Evolutionary conservation across 2,329 filamentous ascomycete genomes (phyloP).

Genomic region (Fusarium sp.): DNA sequence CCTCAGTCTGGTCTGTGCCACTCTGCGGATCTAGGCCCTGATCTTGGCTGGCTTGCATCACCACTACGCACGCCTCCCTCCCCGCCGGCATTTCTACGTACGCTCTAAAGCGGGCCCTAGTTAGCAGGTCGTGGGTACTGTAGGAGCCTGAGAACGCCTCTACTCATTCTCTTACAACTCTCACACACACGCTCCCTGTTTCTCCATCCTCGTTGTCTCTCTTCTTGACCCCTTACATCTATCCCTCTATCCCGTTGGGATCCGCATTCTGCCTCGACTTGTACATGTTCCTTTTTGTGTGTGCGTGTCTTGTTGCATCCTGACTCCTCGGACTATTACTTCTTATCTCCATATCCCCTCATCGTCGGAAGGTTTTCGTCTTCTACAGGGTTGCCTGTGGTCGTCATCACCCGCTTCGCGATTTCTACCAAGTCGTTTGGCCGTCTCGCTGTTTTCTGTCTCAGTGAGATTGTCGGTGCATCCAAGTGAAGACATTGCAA

Average conservation of each 20-base stretch:
- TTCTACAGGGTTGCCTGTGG: conserved; percentile 26
- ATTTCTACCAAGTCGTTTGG: conserved; percentile 24
- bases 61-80: conserved; percentile 43
- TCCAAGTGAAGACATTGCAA: conserved; percentile 27
- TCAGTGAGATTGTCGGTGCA: conserved; percentile 36
- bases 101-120: conserved; percentile 37
- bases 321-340: conserved; percentile 24
- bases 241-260: conserved; percentile 29
- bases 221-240: conserved; percentile 27
- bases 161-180: conserved; percentile 39
- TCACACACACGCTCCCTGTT: conserved; percentile 30
- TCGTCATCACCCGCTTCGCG: conserved; percentile 39
- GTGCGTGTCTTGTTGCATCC: conserved; percentile 4
- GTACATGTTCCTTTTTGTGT: conserved; percentile 24
- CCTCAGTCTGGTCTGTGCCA: conserved; percentile 32
- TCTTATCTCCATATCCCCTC: conserved; percentile 38
- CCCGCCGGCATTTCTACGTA: conserved; percentile 44
- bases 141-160: conserved; percentile 40
- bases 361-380: conserved; percentile 19
- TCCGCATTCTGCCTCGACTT: conserved; percentile 31
- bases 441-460: conserved; percentile 43
- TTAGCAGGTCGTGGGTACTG: conserved; percentile 23
- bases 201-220: conserved; percentile 32
- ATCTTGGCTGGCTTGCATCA: conserved; percentile 46
- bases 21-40: conserved; percentile 46